Conservation (phyloP, 106 monocot species). For the Triglochin maritima region DNA sequence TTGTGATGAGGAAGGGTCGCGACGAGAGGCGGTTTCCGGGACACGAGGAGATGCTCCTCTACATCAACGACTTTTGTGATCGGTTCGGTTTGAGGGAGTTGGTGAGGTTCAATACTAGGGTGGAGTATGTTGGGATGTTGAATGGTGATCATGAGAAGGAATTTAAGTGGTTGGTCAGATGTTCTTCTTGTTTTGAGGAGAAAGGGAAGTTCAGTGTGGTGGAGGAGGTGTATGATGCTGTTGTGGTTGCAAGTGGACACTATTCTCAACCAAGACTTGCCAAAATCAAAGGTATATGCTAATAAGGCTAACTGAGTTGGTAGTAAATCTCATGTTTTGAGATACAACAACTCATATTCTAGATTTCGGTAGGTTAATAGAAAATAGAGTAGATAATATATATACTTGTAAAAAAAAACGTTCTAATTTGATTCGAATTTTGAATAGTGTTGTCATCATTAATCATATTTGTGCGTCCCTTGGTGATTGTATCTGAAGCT, state of each 20-base stretch:
- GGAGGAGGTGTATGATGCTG: constrained; percentile 61
- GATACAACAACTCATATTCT: too few relatives aligned
- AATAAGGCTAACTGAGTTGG: too few relatives aligned
- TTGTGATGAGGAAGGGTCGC: constrained; percentile 29
- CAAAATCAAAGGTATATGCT: constrained; percentile 34
- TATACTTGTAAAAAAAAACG: too few relatives aligned
- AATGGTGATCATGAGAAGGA: background rate
- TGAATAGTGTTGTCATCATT: too few relatives aligned
- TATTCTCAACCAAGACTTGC: constrained; percentile 53
- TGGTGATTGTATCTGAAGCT: too few relatives aligned
- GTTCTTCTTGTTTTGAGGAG: background rate
- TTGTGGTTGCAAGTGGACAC: constrained; percentile 58
- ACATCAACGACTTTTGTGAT: constrained; percentile 43
- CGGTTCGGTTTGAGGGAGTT: constrained; percentile 37
- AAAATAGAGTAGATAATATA: too few relatives aligned
- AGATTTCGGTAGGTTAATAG: too few relatives aligned
- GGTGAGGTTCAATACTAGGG: constrained; percentile 48
- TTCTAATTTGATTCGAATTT: too few relatives aligned
- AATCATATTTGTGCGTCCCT: too few relatives aligned
- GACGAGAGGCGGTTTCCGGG: constrained; percentile 52
- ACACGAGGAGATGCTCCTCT: constrained; percentile 36
- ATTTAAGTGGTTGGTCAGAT: constrained; percentile 42
- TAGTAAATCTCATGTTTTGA: too few relatives aligned
- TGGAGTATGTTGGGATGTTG: constrained; percentile 38
- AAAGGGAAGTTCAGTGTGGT: background rate